Evolutionary conservation across 2,329 filamentous ascomycete species (phyloP).

Genomic region (Coleophoma crateriformis): DNA sequence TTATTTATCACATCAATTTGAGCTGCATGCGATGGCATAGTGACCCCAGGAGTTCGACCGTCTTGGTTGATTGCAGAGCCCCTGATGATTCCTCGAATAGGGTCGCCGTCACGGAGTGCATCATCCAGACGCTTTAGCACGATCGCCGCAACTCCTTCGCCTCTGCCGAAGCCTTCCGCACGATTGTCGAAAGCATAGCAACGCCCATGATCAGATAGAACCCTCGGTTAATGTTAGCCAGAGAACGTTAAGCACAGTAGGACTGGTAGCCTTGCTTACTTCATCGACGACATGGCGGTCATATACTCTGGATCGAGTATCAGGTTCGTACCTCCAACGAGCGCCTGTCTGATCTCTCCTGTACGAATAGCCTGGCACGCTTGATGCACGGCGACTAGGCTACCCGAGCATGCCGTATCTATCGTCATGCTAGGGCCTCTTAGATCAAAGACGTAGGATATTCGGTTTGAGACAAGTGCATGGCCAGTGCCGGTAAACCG

Average conservation of each 20-base stretch:
- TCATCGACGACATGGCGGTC: background rate
- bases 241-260: background rate
- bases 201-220: slow-evolving; percentile 21
- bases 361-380: slow-evolving; percentile 36
- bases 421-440: slow-evolving; percentile 33
- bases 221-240: background rate
- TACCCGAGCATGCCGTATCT: slow-evolving; percentile 48
- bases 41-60: slow-evolving; percentile 50
- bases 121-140: slow-evolving; percentile 52
- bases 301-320: slow-evolving; percentile 6
- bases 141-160: slow-evolving; percentile 53
- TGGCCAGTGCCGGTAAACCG: slow-evolving; percentile 21
- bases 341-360: slow-evolving; percentile 35
- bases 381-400: slow-evolving; percentile 47
- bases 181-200: slow-evolving; percentile 46
- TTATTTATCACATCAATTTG: slow-evolving; percentile 23
- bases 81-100: slow-evolving; percentile 48
- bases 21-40: slow-evolving; percentile 40
- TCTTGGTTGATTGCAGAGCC: slow-evolving; percentile 49
- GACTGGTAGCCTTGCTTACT: background rate
- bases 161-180: slow-evolving; percentile 55
- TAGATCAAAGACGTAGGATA: slow-evolving; percentile 48
- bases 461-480: slow-evolving; percentile 44
- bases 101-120: slow-evolving; percentile 51
- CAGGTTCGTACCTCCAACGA: slow-evolving; percentile 34